These are phyloP conservation scores for Fusarium secorum DNA, from an alignment of 2,329 filamentous ascomycete genomes.

Conservation along the genomic window DNA sequence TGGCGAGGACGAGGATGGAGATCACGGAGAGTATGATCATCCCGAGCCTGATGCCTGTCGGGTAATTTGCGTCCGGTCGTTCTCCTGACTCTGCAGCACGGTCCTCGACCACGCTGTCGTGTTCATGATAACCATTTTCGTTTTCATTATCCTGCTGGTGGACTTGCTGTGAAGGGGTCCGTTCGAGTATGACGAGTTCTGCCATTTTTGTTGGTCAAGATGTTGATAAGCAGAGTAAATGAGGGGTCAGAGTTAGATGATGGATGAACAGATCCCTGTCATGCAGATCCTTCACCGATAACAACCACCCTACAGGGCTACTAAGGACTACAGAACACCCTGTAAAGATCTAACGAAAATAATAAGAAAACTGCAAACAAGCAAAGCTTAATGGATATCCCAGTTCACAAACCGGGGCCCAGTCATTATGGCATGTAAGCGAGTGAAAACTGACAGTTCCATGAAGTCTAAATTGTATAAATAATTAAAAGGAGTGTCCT, in stretches of 20 bases:
- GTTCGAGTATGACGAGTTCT: background rate
- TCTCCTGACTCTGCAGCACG: rapidly evolving
- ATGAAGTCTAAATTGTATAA: background rate
- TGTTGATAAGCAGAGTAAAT: background rate
- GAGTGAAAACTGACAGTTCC: background rate
- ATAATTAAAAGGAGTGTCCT: conserved; percentile 12
- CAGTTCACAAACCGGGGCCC: rapidly evolving
- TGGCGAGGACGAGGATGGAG: conserved; percentile 14
- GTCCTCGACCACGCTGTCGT: rapidly evolving
- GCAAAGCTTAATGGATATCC: rapidly evolving
- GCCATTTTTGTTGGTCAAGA: background rate
- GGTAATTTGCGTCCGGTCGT: background rate
- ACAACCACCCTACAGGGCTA: rapidly evolving
- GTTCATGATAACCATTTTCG: rapidly evolving
- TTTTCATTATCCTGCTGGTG: rapidly evolving
- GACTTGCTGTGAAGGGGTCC: rapidly evolving
- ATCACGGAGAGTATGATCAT: conserved; percentile 3
- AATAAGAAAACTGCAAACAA: background rate
- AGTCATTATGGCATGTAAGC: background rate
- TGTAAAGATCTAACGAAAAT: rapidly evolving
- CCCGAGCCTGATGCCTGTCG: conserved; percentile 1
- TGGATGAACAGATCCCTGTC: background rate
- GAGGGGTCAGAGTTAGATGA: background rate
- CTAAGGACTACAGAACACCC: background rate
- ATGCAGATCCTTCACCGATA: background rate